Evolutionary conservation across 2,329 filamentous ascomycete genomes (phyloP).

Genomic region (Incumbomyces delicatus): DNA sequence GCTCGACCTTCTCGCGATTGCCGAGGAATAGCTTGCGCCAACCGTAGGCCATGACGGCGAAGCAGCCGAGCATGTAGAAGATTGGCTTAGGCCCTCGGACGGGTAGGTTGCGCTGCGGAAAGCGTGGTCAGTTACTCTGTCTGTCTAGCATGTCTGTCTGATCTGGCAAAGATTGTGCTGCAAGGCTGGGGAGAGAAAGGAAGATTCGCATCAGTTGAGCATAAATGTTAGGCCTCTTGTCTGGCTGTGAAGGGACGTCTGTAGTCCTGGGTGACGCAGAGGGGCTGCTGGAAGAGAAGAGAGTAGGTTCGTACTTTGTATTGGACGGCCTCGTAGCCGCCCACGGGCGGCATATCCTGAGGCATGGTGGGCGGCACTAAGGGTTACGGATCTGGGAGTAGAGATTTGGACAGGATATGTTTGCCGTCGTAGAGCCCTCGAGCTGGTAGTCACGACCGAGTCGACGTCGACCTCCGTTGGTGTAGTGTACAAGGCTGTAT

Average conservation of each 20-base stretch:
- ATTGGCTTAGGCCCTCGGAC: conserved; percentile 80
- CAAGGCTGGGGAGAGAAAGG: no score
- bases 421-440: no score
- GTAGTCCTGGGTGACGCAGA: neutral
- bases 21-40: conserved; percentile 80
- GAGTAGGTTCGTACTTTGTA: conserved; percentile 60
- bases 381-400: neutral
- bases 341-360: conserved; percentile 92
- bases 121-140: no score
- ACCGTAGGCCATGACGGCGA: conserved; percentile 73
- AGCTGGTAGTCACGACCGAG: no score
- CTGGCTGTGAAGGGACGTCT: conserved; percentile 1
- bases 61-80: conserved; percentile 66
- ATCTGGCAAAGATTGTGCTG: no score
- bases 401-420: neutral
- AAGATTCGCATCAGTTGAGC: no score
- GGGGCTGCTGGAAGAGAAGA: neutral
- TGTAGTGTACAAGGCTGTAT: no score
- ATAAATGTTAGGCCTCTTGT: conserved; percentile 7
- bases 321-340: conserved; percentile 93
- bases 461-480: no score
- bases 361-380: conserved; percentile 49
- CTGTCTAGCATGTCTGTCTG: conserved; percentile 1
- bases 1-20: conserved; percentile 83
- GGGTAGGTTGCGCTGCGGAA: conserved; percentile 72